phyloP scores from a whole-genome alignment of 495 filamentous ascomycete species.

The Penicillium lividum region DNA sequence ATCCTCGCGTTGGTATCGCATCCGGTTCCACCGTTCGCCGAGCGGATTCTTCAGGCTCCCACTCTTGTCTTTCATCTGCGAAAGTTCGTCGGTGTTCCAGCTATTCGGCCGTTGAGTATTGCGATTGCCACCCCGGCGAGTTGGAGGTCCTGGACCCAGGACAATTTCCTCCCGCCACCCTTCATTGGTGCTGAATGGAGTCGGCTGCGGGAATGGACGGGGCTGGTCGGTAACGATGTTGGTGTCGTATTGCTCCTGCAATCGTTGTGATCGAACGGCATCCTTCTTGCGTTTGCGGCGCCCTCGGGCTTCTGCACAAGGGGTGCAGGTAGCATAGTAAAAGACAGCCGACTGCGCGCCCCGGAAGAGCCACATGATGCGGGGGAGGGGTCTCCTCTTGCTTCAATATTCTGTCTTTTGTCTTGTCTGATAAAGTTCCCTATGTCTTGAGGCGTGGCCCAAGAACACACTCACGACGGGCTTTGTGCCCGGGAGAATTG shows the following conservation, averaged over 20 bases:
- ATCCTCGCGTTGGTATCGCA: conserved; percentile 80
- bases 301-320: conserved; percentile 66
- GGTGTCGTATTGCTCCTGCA: conserved; percentile 52
- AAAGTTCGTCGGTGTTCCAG: conserved; percentile 44
- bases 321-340: conserved; percentile 81
- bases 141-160: conserved; percentile 72
- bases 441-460: not conserved
- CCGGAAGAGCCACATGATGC: conserved; percentile 54
- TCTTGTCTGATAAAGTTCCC: not conserved
- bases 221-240: conserved; percentile 63
- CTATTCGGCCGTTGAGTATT: conserved; percentile 49
- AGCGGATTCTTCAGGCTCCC: conserved; percentile 37
- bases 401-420: conserved; percentile 1
- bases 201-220: conserved; percentile 73
- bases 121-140: conserved; percentile 52
- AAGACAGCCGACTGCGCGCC: conserved; percentile 79
- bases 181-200: conserved; percentile 78
- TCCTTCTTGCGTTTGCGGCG: conserved; percentile 66
- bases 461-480: conserved; percentile 25
- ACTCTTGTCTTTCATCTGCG: conserved; percentile 32
- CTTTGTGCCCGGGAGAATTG: conserved; percentile 28
- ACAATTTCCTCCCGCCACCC: conserved; percentile 84
- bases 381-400: conserved; percentile 13
- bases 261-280: conserved; percentile 59
- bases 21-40: conserved; percentile 67